phyloP scores from a whole-genome alignment of 768 basidiomycete species.

The Suillus decipiens region DNA sequence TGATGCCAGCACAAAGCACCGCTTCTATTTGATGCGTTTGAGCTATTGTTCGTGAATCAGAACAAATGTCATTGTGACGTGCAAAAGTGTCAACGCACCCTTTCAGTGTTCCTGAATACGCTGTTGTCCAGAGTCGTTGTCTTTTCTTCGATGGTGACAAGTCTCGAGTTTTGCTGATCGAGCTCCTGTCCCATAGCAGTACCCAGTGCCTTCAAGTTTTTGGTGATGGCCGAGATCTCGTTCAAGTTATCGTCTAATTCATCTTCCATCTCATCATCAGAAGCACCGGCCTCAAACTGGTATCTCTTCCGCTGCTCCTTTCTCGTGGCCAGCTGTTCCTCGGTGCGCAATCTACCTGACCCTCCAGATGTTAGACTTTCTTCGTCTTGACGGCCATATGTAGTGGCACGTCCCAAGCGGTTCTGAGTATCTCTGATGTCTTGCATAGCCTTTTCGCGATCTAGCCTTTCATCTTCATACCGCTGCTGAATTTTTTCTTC shows the following conservation, averaged over 20 bases:
- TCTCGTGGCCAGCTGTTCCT: slow-evolving; percentile 52
- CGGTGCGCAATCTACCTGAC: slow-evolving; percentile 45
- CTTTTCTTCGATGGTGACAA: slow-evolving; percentile 79
- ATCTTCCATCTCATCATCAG: slow-evolving; percentile 93
- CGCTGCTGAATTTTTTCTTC: slow-evolving; percentile 83
- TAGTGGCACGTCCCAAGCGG: slow-evolving; percentile 73
- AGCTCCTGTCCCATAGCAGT: slow-evolving; percentile 87
- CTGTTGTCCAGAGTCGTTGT: slow-evolving; percentile 72
- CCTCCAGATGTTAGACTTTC: slow-evolving; percentile 35
- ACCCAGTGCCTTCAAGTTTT: slow-evolving; percentile 76
- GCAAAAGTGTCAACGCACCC: slow-evolving; percentile 46
- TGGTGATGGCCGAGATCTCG: slow-evolving; percentile 78
- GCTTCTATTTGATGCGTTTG: slow-evolving; percentile 55
- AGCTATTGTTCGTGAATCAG: slow-evolving; percentile 40
- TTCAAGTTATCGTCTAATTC: slow-evolving; percentile 91
- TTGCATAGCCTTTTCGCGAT: slow-evolving; percentile 82
- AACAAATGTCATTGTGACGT: slow-evolving; percentile 13
- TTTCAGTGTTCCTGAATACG: slow-evolving; percentile 81
- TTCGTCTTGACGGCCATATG: slow-evolving; percentile 55
- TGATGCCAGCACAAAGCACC: background rate
- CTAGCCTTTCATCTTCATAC: slow-evolving; percentile 82
- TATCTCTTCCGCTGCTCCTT: slow-evolving; percentile 80
- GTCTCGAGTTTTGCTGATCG: slow-evolving; percentile 79
- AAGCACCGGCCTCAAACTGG: slow-evolving; percentile 89
- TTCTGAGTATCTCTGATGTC: slow-evolving; percentile 88